Evolutionary conservation across 2,329 filamentous ascomycete species (phyloP), one percentile per base, ranked within the genome.

Genomic region (Sporothrix variecibatus): DNA sequence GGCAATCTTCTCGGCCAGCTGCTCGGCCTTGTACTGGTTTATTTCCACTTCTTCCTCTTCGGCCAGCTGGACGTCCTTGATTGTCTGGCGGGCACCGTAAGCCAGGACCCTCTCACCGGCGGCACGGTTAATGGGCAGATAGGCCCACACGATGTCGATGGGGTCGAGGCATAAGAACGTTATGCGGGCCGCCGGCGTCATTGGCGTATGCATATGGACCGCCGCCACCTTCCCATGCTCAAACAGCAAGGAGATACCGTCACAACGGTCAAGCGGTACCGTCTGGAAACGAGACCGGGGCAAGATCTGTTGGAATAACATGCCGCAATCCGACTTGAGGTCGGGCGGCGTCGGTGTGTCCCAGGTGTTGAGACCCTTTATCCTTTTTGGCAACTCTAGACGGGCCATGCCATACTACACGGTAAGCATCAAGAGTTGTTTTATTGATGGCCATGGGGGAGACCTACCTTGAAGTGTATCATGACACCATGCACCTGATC

Each of bases 261-360:
- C 38, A 2, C 9, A 23, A 5, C 17, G 51, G 51, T 71, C 69
- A 7, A 71, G 53, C 8, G 69, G 51, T 7, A 62, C 40, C 2
- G 69, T 49, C 20, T 71, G 38, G 23, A 62, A 65, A 3, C 60
- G 43, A 9, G 43, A 53, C 3, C 26, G 15, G 0, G 58, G 60
- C 31, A 11, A 38, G 20, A 40, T 6, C 28, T 8, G 17, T 1
- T 12, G n/a, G 7, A 51, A 46, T 6, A 51, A 7, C 26, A 43
- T 20, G 23, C 43, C 20, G 46, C 71, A 72, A 43, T 49, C 71
- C 26, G 26, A 2, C 46, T 23, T n/a, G 2, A 43, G 3, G 4
- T 17, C 11, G 20, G 71, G 71, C 12, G 71, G 71, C n/a, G 71
- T 72, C 4, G 71, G 43, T 46, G 71, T 72, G 46, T 72, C 60